A percentile compares a stretch with the other conserved stretches of the same genome.
Conservation (phyloP, 2,329 filamentous ascomycete species). For the Neoascochyta sp. region DNA sequence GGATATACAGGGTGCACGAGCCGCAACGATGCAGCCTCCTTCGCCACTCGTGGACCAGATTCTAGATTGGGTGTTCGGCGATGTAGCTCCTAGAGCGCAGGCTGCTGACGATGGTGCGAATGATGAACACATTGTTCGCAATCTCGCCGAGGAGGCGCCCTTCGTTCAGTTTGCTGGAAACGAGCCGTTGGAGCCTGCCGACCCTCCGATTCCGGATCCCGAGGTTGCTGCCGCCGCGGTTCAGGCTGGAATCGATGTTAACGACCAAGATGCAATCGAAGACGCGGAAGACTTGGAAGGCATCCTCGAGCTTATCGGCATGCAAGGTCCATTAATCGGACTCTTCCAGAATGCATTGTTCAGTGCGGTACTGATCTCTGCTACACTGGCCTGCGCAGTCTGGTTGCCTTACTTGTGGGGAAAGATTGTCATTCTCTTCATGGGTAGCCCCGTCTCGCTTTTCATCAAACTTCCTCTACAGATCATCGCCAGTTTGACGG, state of each 20-base stretch:
- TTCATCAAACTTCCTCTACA: constrained; percentile 66
- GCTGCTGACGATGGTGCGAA: constrained; percentile 36
- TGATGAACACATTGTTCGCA: constrained; percentile 59
- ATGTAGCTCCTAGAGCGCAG: constrained; percentile 36
- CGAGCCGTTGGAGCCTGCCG: constrained; percentile 23
- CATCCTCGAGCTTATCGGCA: constrained; percentile 90
- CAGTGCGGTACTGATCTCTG: constrained; percentile 79
- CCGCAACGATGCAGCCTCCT: constrained; percentile 7
- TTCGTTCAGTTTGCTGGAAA: constrained; percentile 54
- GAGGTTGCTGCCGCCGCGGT: constrained; percentile 63
- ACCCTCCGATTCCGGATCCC: constrained; percentile 44
- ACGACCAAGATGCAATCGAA: constrained; percentile 68
- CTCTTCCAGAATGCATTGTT: constrained; percentile 95
- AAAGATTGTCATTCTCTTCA: constrained; percentile 72
- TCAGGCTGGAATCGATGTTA: constrained; percentile 64
- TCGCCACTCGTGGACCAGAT: constrained; percentile 28
- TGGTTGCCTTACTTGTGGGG: constrained; percentile 92
- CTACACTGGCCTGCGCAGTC: constrained; percentile 79
- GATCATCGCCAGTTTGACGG: constrained; percentile 69
- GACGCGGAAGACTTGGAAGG: constrained; percentile 93
- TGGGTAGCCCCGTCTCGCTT: constrained; percentile 72
- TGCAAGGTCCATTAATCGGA: constrained; percentile 87
- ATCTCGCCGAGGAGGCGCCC: constrained; percentile 58
- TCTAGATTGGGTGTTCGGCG: constrained; percentile 49
- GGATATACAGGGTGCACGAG: constrained; percentile 3